These are phyloP conservation scores for Skeletonema costatum DNA, from an alignment of 108 stramenopile genomes.

Conservation along the genomic window DNA sequence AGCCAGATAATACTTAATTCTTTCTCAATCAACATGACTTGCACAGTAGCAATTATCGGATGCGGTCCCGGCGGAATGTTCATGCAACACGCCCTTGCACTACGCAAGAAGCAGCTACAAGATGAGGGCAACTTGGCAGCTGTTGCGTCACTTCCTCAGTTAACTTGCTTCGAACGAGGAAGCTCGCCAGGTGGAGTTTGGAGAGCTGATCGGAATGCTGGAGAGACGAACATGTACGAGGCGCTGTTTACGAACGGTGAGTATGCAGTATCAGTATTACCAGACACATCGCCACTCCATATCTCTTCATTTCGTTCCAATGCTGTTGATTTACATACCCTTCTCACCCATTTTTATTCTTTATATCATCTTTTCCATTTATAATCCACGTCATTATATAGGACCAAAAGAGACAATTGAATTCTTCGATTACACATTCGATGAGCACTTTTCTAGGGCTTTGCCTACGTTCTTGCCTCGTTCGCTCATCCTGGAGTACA, in stretches of 20 bases:
- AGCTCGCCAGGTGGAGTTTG: slow-evolving; percentile 51
- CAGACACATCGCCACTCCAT: too few relatives aligned
- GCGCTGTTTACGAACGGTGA: slow-evolving; percentile 56
- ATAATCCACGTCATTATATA: too few relatives aligned
- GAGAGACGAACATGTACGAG: slow-evolving; percentile 45
- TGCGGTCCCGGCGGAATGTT: slow-evolving; percentile 66
- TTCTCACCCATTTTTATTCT: too few relatives aligned
- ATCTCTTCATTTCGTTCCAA: too few relatives aligned
- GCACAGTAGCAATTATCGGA: slow-evolving; percentile 48
- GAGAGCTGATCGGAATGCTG: slow-evolving; percentile 16
- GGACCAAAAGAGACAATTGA: slow-evolving; percentile 52
- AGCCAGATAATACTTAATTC: too few relatives aligned
- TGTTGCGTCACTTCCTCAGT: slow-evolving; percentile 7
- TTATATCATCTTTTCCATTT: too few relatives aligned
- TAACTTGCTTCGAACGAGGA: slow-evolving; percentile 43
- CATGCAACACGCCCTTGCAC: slow-evolving; percentile 56
- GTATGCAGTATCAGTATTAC: too few relatives aligned
- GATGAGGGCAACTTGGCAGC: neutral
- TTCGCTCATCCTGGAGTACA: slow-evolving; percentile 48
- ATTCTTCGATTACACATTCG: slow-evolving; percentile 66
- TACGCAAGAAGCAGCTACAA: slow-evolving; percentile 11
- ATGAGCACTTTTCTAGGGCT: slow-evolving; percentile 56
- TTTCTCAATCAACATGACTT: too few relatives aligned
- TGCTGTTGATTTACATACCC: too few relatives aligned
- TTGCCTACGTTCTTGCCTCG: slow-evolving; percentile 56